A percentile compares a stretch with the other conserved stretches of the same genome.
phyloP scores from a whole-genome alignment of 2,329 filamentous ascomycete species.

The Colletotrichum horii region DNA sequence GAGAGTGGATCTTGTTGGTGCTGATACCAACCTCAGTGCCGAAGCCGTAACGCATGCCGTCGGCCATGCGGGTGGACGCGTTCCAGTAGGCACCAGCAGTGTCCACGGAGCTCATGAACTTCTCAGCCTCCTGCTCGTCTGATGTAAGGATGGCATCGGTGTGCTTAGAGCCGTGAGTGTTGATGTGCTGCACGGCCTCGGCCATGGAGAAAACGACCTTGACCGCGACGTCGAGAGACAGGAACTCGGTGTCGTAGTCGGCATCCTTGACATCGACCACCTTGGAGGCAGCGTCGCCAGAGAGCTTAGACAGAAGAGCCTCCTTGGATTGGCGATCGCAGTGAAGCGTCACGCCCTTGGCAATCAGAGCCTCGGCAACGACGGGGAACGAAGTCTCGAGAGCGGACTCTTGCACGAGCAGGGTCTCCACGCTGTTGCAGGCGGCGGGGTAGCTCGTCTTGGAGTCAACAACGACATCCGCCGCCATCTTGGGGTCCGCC shows the following conservation, averaged over 20 bases:
- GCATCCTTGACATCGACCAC: conserved; percentile 69
- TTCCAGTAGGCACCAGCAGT: conserved; percentile 97
- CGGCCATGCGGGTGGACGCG: conserved; percentile 89
- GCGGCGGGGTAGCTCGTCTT: conserved; percentile 95
- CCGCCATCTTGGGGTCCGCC: conserved; percentile 74
- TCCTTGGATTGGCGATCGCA: conserved; percentile 76
- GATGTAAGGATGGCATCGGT: conserved; percentile 89
- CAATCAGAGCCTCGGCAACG: conserved; percentile 76
- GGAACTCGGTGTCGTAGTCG: conserved; percentile 90
- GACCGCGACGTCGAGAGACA: conserved; percentile 83
- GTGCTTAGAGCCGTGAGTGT: conserved; percentile 89
- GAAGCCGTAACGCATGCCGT: conserved; percentile 97
- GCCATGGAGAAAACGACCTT: conserved; percentile 75
- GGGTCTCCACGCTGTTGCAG: conserved; percentile 92
- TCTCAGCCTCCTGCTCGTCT: conserved; percentile 70
- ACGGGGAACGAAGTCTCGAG: conserved; percentile 67
- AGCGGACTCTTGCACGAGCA: conserved; percentile 80
- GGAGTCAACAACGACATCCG: conserved; percentile 82
- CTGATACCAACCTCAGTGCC: conserved; percentile 98
- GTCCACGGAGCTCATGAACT: conserved; percentile 86
- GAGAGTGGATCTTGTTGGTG: conserved; percentile 97
- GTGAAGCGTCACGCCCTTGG: conserved; percentile 79
- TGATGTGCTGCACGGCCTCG: conserved; percentile 86
- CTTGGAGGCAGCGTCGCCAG: conserved; percentile 35
- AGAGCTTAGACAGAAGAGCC: conserved; percentile 52